Base-by-base conservation (phyloP, 495 filamentous ascomycete species). In the Aspergillus nidulans region DNA sequence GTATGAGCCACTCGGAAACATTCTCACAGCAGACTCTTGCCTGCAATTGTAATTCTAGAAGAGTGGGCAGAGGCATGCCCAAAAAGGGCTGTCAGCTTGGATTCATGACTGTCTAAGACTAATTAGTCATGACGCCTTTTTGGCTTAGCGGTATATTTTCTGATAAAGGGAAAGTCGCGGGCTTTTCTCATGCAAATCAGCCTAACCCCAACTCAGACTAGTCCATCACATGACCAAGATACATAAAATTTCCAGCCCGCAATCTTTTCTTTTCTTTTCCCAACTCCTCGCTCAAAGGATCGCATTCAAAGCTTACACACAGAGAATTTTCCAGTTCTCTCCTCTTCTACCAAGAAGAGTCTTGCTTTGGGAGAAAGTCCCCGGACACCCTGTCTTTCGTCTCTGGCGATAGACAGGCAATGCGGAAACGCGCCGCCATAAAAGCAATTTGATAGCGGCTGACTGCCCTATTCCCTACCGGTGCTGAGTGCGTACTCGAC, bases 291-390 rank as follows among this genome's bases (percentile, higher is more conserved):
- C 83, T 90, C 92, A 84, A 96, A 92, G 87, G 89, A 95, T 97
- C 94, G 94, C 91, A 90, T 83, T 95, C 91, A 87, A 95, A 97
- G 94, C 91, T 89, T 69, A 95, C 94, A 87, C 77, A 95, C 90
- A 85, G 94, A 83, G 83, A 71, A 69, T 69, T 60, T 54, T 60
- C 30, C 39, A 23, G 43, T 56, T 58, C 54, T 55, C 49, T 58
- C 67, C 60, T 63, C 51, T 62, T 54, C 56, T 64, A 66, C 66
- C 59, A 69, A 67, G 59, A 15, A 67, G 69, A 69, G 73, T 66
- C 49, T 63, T 47, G 90, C 90, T 96, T 96, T 89, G 90, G 94
- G 92, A 94, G 91, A 98, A 98, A 98, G 94, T 98, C 94, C 94
- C 92, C 94, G 92, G 94, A 97, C 91, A 87, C 59, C 82, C 81